Conservation (phyloP, 768 basidiomycete species). For the Tephrocybe sp. region DNA sequence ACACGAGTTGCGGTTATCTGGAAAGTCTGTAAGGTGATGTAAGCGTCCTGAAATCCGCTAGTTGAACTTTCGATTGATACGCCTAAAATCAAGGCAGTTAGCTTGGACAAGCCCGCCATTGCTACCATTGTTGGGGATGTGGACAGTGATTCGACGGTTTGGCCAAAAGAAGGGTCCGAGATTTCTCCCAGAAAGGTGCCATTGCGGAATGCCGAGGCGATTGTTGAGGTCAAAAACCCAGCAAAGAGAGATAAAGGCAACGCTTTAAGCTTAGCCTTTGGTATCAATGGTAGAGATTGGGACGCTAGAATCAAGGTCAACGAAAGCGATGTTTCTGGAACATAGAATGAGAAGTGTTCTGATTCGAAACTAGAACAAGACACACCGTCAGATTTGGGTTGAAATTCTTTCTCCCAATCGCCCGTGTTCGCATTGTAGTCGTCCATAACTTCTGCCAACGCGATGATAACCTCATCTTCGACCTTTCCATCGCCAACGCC, state of each 20-base stretch:
- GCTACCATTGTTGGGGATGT: conserved; percentile 35
- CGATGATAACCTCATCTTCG: conserved; percentile 67
- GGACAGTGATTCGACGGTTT: conserved; percentile 31
- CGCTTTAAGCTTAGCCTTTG: conserved; percentile 54
- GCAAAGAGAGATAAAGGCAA: conserved; percentile 53
- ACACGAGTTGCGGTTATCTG: conserved; percentile 39
- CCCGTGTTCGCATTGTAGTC: conserved; percentile 38
- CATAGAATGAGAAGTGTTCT: conserved; percentile 1
- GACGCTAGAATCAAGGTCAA: conserved; percentile 57
- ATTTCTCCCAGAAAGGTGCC: conserved; percentile 55
- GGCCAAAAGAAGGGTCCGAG: conserved; percentile 30
- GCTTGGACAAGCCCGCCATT: conserved; percentile 40
- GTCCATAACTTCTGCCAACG: conserved; percentile 76
- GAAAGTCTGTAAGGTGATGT: conserved; percentile 31
- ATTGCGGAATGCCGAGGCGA: conserved; percentile 53
- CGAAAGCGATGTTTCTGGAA: conserved; percentile 44
- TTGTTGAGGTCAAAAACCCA: conserved; percentile 40
- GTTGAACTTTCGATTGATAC: conserved; percentile 35
- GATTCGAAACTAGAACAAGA: conserved; percentile 15
- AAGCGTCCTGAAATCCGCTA: conserved; percentile 20
- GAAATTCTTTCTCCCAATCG: conserved; percentile 72
- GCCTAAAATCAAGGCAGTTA: conserved; percentile 34
- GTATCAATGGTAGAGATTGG: conserved; percentile 58
- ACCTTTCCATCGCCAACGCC: conserved; percentile 36
- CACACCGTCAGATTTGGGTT: conserved; percentile 46